Conservation (phyloP, 2,329 filamentous ascomycete species). For the Alternaria gansuensis region DNA sequence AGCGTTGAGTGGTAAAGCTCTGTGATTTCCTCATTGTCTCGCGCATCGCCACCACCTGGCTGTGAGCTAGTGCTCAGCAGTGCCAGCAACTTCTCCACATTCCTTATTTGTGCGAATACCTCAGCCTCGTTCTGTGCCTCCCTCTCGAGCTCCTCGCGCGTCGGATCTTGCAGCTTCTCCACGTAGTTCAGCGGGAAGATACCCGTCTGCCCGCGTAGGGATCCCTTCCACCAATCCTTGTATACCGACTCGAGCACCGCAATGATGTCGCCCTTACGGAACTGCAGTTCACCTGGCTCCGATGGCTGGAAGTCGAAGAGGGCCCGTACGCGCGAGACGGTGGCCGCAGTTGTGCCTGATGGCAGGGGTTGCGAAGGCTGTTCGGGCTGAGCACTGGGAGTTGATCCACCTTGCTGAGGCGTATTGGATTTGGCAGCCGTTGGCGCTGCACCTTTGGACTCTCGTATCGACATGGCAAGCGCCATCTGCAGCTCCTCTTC, state of each 20-base stretch:
- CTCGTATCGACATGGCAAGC: conserved; percentile 88
- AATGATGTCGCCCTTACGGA: conserved; percentile 96
- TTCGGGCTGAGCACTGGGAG: conserved; percentile 39
- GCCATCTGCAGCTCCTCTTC: conserved; percentile 98
- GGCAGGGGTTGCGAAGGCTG: conserved; percentile 67
- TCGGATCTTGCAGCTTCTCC: conserved; percentile 95
- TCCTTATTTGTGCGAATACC: conserved; percentile 79
- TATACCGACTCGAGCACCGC: conserved; percentile 97
- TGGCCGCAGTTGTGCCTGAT: conserved; percentile 91
- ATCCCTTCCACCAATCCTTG: conserved; percentile 99
- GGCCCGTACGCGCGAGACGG: conserved; percentile 91
- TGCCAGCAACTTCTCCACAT: conserved; percentile 83
- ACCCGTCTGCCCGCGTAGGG: conserved; percentile 89
- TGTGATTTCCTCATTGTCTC: conserved; percentile 97
- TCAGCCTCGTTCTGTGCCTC: conserved; percentile 95
- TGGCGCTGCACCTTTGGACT: conserved; percentile 67
- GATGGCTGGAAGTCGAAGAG: conserved; percentile 95
- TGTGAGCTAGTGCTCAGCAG: conserved; percentile 80
- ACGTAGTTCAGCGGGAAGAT: conserved; percentile 99
- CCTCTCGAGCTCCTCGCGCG: conserved; percentile 88
- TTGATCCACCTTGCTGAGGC: conserved; percentile 45
- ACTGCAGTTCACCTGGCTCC: conserved; percentile 92
- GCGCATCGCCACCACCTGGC: conserved; percentile 66
- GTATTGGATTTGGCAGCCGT: conserved; percentile 55
- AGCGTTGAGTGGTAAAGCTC: conserved; percentile 89